Evolutionary conservation across 2,329 filamentous ascomycete species (phyloP).

Genomic region (Fusarium sp.): DNA sequence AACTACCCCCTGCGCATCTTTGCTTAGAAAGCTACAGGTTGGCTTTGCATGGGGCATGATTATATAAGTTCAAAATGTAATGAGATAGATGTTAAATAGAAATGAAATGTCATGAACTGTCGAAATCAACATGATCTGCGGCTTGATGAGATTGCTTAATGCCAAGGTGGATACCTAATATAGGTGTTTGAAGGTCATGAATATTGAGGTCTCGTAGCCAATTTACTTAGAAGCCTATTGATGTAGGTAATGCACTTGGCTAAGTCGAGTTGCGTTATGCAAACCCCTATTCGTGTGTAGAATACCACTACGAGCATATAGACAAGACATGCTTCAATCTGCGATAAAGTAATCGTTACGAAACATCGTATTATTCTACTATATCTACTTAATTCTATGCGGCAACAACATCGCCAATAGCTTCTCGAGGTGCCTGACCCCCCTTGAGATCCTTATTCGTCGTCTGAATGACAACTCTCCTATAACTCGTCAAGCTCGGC

Average conservation of each 20-base stretch:
- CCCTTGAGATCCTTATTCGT: conserved; percentile 49
- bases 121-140: neutral
- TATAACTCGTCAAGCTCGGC: conserved; percentile 60
- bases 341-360: neutral
- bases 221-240: no score
- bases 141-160: no score
- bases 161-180: no score
- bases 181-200: no score
- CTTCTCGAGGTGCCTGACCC: conserved; percentile 19
- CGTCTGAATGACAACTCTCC: conserved; percentile 55
- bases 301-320: neutral
- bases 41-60: neutral
- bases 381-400: neutral
- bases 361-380: neutral
- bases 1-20: conserved; percentile 66
- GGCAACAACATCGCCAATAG: conserved; percentile 24
- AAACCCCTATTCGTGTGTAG: neutral
- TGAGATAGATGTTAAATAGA: conserved; percentile 13
- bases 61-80: neutral
- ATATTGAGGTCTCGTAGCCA: no score
- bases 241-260: no score
- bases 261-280: neutral
- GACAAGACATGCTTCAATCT: neutral
- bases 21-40: conserved; percentile 40
- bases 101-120: conserved; percentile 1